Base-by-base conservation (phyloP, 169 alveolate species). In the Cytauxzoon felis region DNA sequence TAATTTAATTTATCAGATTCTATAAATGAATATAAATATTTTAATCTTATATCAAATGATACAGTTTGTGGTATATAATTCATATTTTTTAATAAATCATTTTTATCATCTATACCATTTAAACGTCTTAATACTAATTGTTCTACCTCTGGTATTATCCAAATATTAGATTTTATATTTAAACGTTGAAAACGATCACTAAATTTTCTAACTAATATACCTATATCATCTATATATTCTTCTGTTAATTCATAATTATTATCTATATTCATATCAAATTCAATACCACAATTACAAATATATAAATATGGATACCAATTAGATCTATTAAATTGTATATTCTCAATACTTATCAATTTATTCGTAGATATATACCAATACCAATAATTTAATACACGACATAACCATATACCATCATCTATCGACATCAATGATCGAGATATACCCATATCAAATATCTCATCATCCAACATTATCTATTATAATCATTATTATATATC, bases 261-360 rank as follows among this genome's bases (percentile, higher is more conserved):
- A 49, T 6, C 51, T 29, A 30, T 23, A 9, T 61, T 61, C 1
- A 49, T 19, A 51, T 34, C 30, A 8, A 63, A 42, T 48, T 73
- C 83, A 19, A 73, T 63, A 40, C 65, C 72, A 41, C 83, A 73
- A 9, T 24, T 11, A 43, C 83, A 73, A 24, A 73, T 38, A n/a
- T 19, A 9, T 33, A 60, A 34, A 40, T 59, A 41, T 29, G 83
- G 83, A 48, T 58, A 73, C 16, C 29, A 24, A 21, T 41, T 50
- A 47, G 69, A 33, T n/a, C 4, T 9, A 0, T n/a, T 23, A 27
- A 29, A 50, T 11, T 11, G 19, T 13, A 27, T 5, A 45, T 42
- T 18, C 5, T 30, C 24, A 2, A 50, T 33, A 4, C 7, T 9
- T 18, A 16, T 18, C 21, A 38, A 23, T 26, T 9, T 32, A 27